A percentile compares a stretch with the other conserved stretches of the same genome.
Conservation (phyloP, 2,329 filamentous ascomycete genomes). For the Teratosphaeria pseudoeucalypti region DNA sequence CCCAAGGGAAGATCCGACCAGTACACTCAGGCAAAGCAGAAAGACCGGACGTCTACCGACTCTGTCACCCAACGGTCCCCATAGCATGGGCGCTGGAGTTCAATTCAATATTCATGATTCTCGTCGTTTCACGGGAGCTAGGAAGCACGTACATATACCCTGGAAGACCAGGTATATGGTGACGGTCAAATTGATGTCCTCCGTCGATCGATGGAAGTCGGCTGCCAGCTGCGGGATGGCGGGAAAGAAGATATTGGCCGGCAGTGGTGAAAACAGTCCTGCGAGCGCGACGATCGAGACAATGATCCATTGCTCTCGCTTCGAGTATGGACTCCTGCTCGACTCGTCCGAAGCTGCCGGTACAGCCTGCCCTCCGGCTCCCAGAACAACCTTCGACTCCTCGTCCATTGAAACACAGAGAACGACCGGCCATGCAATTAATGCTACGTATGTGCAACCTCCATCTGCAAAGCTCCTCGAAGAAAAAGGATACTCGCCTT, state of each 20-base stretch:
- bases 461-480: not conserved
- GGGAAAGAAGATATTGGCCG: conserved; percentile 46
- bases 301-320: conserved; percentile 34
- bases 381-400: not conserved
- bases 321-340: not conserved
- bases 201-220: conserved; percentile 35
- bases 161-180: conserved; percentile 52
- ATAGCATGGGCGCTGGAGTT: conserved; percentile 22
- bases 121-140: too few relatives aligned
- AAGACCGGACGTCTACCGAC: conserved; percentile 15
- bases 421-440: not conserved
- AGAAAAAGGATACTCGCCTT: not conserved
- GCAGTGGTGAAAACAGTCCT: conserved; percentile 43
- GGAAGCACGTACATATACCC: conserved; percentile 20
- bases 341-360: not conserved
- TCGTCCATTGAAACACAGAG: not conserved
- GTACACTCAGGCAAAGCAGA: conserved; percentile 15
- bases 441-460: not conserved
- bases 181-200: conserved; percentile 39
- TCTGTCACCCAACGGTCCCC: conserved; percentile 15
- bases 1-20: conserved; percentile 14
- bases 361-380: not conserved
- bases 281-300: conserved; percentile 41
- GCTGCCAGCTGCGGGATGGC: conserved; percentile 39
- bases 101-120: too few relatives aligned